Evolutionary conservation across 495 filamentous ascomycete species (phyloP).

Genomic region (Podospora comata): DNA sequence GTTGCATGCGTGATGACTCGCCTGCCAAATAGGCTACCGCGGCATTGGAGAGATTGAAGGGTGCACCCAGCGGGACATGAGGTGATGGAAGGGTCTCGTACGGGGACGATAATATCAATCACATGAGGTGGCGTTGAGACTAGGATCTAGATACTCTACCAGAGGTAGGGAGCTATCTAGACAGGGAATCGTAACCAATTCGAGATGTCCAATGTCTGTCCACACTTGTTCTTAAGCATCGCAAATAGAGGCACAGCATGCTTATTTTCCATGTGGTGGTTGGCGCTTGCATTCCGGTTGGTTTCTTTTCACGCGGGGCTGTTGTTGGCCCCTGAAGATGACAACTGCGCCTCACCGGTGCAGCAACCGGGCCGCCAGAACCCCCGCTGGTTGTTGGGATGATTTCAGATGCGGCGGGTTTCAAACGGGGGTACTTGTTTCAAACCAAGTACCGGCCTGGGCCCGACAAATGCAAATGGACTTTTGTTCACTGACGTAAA

Average conservation of each 20-base stretch:
- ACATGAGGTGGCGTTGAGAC: not conserved
- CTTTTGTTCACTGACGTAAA: not conserved
- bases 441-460: conserved; percentile 2
- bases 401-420: conserved; percentile 6
- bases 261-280: too few relatives aligned
- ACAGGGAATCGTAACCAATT: not conserved
- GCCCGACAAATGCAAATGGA: not conserved
- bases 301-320: not conserved
- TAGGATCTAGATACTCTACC: not conserved
- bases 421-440: conserved; percentile 6
- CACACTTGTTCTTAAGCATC: not conserved
- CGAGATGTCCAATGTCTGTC: too few relatives aligned
- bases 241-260: not conserved
- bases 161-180: not conserved
- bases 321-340: not conserved
- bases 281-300: not conserved
- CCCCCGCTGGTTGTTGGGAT: not conserved
- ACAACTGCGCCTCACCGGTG: not conserved
- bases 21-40: not conserved
- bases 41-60: too few relatives aligned
- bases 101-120: too few relatives aligned
- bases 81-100: too few relatives aligned
- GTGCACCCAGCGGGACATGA: too few relatives aligned
- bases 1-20: not conserved
- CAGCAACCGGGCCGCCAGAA: not conserved